Evolutionary conservation across 306 rosid genomes (phyloP), one percentile per base, ranked within the genome.

Genomic region (Fagus sylvatica): DNA sequence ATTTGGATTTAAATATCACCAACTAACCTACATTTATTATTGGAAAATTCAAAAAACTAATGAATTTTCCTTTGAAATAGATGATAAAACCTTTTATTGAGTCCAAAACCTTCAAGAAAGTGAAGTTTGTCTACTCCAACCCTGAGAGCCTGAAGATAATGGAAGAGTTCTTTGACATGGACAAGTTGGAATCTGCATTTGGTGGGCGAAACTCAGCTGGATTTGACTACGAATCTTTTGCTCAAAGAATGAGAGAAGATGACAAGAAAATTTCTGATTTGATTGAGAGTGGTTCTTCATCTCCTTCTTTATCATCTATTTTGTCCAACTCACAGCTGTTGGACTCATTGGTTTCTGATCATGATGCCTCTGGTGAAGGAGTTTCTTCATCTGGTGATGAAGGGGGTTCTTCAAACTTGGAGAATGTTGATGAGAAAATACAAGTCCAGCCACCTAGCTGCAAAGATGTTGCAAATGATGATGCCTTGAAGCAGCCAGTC

Each of bases 61-160:
- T 42, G 17, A 41, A 34, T 71, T 16, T 71, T 37, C 48, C 10
- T 68, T 65, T 60, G 72, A 37, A 69, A 51, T 87, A 93, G 96
- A 79, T 91, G 89, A 93, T 89, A 78, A 93, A 89, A 69, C 95
- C 94, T 74, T 93, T 93, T 84, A 76, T 93, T 42, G 98, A 93
- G 73, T 80, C 82, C 2, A 88, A 84, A 78, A 93, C 98, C 33
- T 74, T 59, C 83, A 87, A 79, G 82, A 93, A 91, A 85, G 93
- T 83, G 82, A 86, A 34, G 79, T 89, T 93, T 81, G 92, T 84
- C 55, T 91, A 89, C 86, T 83, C 97, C 74, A 86, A 89, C 84
- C 85, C 83, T 7, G 87, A 67, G 70, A 88, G 95, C 80, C 74
- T 74, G 81, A 73, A 43, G 91, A 75, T 81, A 69, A 86, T 93